phyloP scores from a whole-genome alignment of 768 basidiomycete species.

The Agaricus sinodeliciosus region DNA sequence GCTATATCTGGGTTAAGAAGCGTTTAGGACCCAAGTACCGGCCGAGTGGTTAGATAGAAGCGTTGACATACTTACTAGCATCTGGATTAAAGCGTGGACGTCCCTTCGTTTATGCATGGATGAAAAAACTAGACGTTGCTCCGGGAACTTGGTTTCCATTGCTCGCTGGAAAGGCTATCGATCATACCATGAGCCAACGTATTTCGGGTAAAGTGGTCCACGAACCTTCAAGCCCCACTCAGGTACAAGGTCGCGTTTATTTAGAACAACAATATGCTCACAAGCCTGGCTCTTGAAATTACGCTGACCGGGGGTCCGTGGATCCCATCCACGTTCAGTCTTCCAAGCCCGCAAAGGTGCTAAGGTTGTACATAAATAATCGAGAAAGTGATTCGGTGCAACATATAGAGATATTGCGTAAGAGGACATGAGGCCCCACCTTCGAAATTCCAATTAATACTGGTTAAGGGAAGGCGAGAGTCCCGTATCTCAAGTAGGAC shows the following conservation, averaged over 20 bases:
- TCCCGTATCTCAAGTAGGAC: constrained; percentile 95
- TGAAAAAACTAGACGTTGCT: constrained; percentile 63
- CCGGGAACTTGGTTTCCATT: constrained; percentile 65
- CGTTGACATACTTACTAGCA: constrained; percentile 65
- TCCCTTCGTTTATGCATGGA: constrained; percentile 65
- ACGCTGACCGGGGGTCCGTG: constrained; percentile 32
- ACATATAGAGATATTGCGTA: no score
- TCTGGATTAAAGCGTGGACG: constrained; percentile 54
- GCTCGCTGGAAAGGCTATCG: constrained; percentile 66
- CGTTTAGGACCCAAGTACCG: constrained; percentile 1
- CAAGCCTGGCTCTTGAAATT: constrained; percentile 42
- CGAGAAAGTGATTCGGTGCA: neutral
- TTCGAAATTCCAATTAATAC: constrained; percentile 88
- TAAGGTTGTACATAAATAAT: constrained; percentile 21
- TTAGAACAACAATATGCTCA: constrained; percentile 86
- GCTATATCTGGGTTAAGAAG: constrained; percentile 48
- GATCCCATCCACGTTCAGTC: constrained; percentile 55
- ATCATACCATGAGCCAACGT: constrained; percentile 11
- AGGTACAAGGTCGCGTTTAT: constrained; percentile 89
- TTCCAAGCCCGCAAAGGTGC: constrained; percentile 66
- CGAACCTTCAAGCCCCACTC: constrained; percentile 82
- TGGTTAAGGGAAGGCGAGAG: constrained; percentile 87
- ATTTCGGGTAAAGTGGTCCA: constrained; percentile 2
- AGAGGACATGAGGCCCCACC: constrained; percentile 33
- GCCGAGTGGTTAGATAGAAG: constrained; percentile 12